phyloP scores from a whole-genome alignment of 164 flowering plant species.

The Annona cherimola region DNA sequence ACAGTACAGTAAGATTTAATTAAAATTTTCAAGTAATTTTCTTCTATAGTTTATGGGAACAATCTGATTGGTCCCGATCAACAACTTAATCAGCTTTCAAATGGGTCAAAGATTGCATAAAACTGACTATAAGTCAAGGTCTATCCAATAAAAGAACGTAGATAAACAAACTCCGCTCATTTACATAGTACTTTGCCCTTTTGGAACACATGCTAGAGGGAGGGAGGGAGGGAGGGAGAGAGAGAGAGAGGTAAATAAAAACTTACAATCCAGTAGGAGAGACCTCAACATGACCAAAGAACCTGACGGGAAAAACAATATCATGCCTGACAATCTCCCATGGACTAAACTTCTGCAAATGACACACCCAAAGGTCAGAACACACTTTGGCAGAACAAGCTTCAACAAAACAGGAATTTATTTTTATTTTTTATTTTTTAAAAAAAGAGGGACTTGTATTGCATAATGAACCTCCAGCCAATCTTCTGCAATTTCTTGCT shows the following conservation, averaged over 20 bases:
- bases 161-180: no score
- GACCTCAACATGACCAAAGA: conserved; percentile 83
- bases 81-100: no score
- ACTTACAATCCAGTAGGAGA: conserved; percentile 77
- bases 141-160: no score
- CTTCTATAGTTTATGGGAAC: no score
- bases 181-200: no score
- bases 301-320: conserved; percentile 71
- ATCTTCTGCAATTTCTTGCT: conserved; percentile 89
- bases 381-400: conserved; percentile 1
- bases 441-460: background rate
- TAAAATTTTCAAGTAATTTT: no score
- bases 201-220: background rate
- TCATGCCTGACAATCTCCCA: conserved; percentile 99
- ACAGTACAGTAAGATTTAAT: no score
- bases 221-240: background rate
- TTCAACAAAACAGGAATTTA: background rate
- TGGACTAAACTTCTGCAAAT: conserved; percentile 90
- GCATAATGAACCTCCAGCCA: conserved; percentile 84
- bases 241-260: background rate
- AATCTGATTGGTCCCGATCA: no score
- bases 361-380: background rate
- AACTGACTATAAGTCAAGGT: no score
- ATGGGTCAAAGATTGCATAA: no score
- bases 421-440: background rate